Percentiles rank a stretch among this genome's conserved stretches.
phyloP scores from a whole-genome alignment of 2,329 filamentous ascomycete species.

The Sphaceloma murrayae region DNA sequence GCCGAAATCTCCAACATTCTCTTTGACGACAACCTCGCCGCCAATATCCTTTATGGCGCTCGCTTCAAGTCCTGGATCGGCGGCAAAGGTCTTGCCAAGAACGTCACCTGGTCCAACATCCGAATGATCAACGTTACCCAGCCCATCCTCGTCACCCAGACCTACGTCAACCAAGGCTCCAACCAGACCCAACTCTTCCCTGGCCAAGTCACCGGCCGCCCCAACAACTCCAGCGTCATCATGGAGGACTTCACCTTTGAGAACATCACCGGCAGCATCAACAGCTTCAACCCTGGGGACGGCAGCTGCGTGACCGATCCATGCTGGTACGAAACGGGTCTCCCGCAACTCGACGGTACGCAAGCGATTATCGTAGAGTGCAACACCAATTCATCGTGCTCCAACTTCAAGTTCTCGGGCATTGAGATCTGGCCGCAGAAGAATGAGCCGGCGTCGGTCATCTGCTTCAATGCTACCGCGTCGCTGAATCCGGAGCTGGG shows the following conservation, averaged over 20 bases:
- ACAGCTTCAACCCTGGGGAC: slow-evolving; percentile 36
- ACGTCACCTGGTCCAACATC: slow-evolving; percentile 39
- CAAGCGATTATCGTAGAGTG: slow-evolving; percentile 37
- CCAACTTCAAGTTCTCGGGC: slow-evolving; percentile 22
- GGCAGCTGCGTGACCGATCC: slow-evolving; percentile 36
- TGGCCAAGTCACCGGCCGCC: slow-evolving; percentile 23
- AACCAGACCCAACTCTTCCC: slow-evolving; percentile 25
- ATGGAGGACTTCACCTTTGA: slow-evolving; percentile 38
- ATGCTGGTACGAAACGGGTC: slow-evolving; percentile 37
- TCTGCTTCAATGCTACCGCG: slow-evolving; percentile 22
- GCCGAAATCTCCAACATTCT: slow-evolving; percentile 36
- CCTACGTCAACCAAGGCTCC: slow-evolving; percentile 35
- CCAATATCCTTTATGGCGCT: slow-evolving; percentile 35
- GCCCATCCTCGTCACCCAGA: slow-evolving; percentile 40
- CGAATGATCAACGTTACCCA: slow-evolving; percentile 37
- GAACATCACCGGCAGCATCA: slow-evolving; percentile 36
- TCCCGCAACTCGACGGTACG: slow-evolving; percentile 33
- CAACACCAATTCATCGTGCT: slow-evolving; percentile 33
- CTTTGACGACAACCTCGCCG: slow-evolving; percentile 37
- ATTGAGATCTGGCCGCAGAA: slow-evolving; percentile 23
- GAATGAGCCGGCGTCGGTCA: slow-evolving; percentile 18
- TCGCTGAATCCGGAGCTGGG: slow-evolving; percentile 22
- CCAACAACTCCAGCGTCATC: slow-evolving; percentile 33
- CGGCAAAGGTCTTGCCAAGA: slow-evolving; percentile 35
- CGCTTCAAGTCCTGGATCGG: slow-evolving; percentile 39